phyloP scores from a whole-genome alignment of 225 moss, liverwort and hornwort species.

The Marchantia polymorpha region DNA sequence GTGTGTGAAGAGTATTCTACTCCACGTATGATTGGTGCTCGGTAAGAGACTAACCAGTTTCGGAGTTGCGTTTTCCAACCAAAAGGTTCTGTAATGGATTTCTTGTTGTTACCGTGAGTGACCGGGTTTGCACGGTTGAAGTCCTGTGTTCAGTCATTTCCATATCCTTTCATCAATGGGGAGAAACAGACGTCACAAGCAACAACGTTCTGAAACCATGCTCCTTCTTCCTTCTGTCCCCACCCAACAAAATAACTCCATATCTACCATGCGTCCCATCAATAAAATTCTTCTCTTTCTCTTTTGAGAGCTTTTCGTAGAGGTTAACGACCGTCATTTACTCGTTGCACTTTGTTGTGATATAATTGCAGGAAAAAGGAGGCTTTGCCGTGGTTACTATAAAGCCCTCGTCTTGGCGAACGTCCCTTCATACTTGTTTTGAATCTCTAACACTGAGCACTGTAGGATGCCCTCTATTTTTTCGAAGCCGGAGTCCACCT shows the following conservation, averaged over 20 bases:
- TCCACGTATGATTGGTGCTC: conserved; percentile 27
- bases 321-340: neutral
- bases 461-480: neutral
- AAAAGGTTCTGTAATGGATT: neutral
- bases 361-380: neutral
- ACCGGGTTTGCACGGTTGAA: too few relatives aligned
- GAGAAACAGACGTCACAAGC: too few relatives aligned
- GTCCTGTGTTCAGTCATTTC: too few relatives aligned
- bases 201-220: too few relatives aligned
- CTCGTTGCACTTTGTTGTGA: neutral
- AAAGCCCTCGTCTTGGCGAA: neutral
- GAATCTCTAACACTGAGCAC: neutral
- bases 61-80: neutral
- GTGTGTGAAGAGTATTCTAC: conserved; percentile 29
- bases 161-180: too few relatives aligned
- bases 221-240: too few relatives aligned
- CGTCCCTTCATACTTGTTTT: neutral
- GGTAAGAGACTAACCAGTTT: conserved; percentile 24
- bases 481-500: conserved; percentile 5
- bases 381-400: neutral
- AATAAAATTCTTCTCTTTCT: too few relatives aligned
- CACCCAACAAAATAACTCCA: too few relatives aligned
- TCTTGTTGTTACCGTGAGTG: too few relatives aligned
- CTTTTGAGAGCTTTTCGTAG: neutral
- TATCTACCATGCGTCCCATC: too few relatives aligned